Percentiles rank a stretch among this genome's conserved stretches.
phyloP scores from a whole-genome alignment of 805 yeast genomes.

The Starmerella floricola region DNA sequence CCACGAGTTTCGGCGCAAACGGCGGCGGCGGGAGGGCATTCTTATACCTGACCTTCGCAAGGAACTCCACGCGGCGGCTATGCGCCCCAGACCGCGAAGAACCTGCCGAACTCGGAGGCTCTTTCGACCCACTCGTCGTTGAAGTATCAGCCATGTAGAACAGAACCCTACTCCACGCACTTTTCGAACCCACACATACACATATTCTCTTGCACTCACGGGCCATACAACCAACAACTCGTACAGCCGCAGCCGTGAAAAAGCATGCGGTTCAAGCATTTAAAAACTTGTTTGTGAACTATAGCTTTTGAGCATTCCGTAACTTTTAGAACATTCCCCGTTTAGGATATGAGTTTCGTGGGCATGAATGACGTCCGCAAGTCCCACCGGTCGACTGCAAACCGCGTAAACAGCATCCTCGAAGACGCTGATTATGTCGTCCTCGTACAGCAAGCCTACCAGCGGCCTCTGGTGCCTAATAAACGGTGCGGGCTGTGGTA shows the following conservation, averaged over 20 bases:
- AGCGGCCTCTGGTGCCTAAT: constrained; percentile 41
- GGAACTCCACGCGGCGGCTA: constrained; percentile 26
- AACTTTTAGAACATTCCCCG: no score
- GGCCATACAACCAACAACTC: no score
- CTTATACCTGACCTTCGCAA: constrained; percentile 67
- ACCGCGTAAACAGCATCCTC: constrained; percentile 58
- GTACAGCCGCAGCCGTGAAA: no score
- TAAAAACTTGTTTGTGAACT: no score
- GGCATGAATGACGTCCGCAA: constrained; percentile 30
- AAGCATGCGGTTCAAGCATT: no score
- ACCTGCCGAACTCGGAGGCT: background rate
- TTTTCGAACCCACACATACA: no score
- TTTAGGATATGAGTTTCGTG: background rate
- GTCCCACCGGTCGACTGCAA: constrained; percentile 26
- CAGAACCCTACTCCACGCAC: no score
- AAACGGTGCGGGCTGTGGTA: constrained; percentile 88
- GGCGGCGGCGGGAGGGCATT: constrained; percentile 91
- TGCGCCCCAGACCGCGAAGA: background rate
- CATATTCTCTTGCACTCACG: no score
- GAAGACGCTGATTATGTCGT: constrained; percentile 46
- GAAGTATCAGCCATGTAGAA: constrained; percentile 2
- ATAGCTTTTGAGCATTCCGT: no score
- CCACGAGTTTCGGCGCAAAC: constrained; percentile 73
- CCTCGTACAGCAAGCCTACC: constrained; percentile 31
- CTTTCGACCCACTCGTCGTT: background rate